Conservation (phyloP, 2,329 filamentous ascomycete genomes). For the Sphaerulina vaccinii region DNA sequence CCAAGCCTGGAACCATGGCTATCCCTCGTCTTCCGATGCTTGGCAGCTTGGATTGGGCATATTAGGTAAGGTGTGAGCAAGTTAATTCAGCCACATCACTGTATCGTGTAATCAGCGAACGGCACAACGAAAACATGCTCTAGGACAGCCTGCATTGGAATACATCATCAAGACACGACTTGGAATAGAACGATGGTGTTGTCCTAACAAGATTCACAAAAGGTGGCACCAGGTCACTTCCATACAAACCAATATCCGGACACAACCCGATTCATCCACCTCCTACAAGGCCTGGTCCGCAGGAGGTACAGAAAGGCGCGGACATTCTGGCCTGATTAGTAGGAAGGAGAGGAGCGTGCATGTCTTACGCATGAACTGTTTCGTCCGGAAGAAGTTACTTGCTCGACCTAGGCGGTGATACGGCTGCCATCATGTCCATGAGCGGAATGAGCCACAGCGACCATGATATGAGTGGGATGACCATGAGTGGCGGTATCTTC, state of each 20-base stretch:
- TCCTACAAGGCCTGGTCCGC: not conserved
- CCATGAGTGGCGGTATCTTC: slow-evolving; percentile 32
- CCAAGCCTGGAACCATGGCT: slow-evolving; percentile 7
- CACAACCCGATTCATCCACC: not conserved
- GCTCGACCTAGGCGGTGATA: not conserved
- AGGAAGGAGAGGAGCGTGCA: no score
- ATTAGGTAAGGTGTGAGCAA: not conserved
- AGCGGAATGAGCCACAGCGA: slow-evolving; percentile 20
- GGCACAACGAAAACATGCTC: not conserved
- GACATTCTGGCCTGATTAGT: no score
- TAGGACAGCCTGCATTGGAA: not conserved
- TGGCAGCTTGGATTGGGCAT: not conserved
- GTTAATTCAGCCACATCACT: not conserved
- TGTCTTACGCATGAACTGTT: no score
- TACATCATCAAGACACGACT: not conserved
- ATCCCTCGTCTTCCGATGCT: slow-evolving; percentile 5
- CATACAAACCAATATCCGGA: not conserved
- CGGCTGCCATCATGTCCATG: slow-evolving; percentile 15
- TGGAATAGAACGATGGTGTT: not conserved
- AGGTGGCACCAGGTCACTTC: not conserved
- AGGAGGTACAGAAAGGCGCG: no score
- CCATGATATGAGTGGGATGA: slow-evolving; percentile 32
- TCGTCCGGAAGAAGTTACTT: no score
- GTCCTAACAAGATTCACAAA: not conserved
- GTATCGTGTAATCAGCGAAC: no score